A percentile compares a stretch with the other conserved stretches of the same genome.
Conservation (phyloP, 306 rosid species). For the Urtica urens region DNA sequence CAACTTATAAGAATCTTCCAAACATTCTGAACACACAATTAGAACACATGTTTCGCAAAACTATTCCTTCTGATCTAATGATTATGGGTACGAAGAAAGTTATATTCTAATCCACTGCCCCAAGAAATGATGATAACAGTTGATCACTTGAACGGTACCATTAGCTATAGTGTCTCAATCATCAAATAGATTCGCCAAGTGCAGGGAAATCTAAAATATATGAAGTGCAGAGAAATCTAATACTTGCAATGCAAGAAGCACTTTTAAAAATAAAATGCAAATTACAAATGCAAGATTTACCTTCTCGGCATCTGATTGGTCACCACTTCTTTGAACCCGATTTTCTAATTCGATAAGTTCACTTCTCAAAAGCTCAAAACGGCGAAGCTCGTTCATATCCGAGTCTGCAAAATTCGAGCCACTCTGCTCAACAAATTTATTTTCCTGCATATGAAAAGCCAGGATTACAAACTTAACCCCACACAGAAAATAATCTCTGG, state of each 20-base stretch:
- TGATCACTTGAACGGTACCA: no score
- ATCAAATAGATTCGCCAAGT: no score
- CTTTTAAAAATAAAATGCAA: neutral
- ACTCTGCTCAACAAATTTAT: constrained; percentile 33
- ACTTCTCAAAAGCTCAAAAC: constrained; percentile 69
- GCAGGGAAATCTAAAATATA: no score
- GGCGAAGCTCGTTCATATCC: constrained; percentile 60
- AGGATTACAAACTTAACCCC: constrained; percentile 11
- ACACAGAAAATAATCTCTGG: no score
- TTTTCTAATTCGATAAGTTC: constrained; percentile 85
- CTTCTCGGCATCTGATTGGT: constrained; percentile 61
- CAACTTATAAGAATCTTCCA: neutral
- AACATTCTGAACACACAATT: neutral
- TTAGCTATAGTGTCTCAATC: no score
- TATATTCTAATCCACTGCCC: no score
- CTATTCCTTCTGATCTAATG: no score
- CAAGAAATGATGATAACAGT: no score
- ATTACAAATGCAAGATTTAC: constrained; percentile 18
- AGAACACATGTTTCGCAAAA: no score
- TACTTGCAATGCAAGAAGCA: neutral
- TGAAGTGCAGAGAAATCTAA: no score
- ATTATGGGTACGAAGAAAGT: neutral
- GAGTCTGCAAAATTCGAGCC: constrained; percentile 36
- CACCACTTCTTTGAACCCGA: constrained; percentile 70
- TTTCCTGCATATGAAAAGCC: constrained; percentile 46